Evolutionary conservation across 2,329 filamentous ascomycete genomes (phyloP), one percentile per base, ranked within the genome.

Genomic region (Xylariales sp.): DNA sequence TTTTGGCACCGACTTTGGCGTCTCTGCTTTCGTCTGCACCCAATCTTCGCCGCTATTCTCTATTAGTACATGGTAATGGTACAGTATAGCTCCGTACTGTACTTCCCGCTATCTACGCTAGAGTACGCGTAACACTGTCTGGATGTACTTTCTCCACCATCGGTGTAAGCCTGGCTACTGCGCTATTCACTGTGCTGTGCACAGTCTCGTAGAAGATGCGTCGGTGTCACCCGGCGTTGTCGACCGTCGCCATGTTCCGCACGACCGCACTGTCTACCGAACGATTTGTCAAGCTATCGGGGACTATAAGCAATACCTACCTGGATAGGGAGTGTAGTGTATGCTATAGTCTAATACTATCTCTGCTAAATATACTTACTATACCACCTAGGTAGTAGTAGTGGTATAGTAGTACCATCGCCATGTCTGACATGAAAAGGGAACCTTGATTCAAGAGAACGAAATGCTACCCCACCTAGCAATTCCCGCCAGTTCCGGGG

Each of bases 401-500:
- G 5, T 5, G 32, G n/a, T 32, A 4, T 50, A 30, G 12, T 32
- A 32, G 12, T 14, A 43, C 43, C 53, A 57, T 45, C 12, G 18
- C 28, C 50, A 61, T 34, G 50, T 30, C 6, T 48, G 49, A 43
- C 45, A 52, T 53, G 58, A 54, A 43, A 58, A 61, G 48, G 53
- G 36, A 59, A 45, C 48, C 48, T 63, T 34, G 59, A 41, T 52
- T 53, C 34, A 65, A 48, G 55, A 52, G 48, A 41, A 32, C 14
- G 23, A 54, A 41, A 65, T 30, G 52, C 14, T 36, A 45, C 65
- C 60, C 65, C 66, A 54, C 58, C 54, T 34, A 5, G 59, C 28
- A 66, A 67, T 69, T 70, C 66, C 69, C 69, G 69, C 60, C 59
- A 52, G 28, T 66, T 69, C 69, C 69, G 69, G 56, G 30, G 36